A percentile compares a stretch with the other conserved stretches of the same genome.
These are phyloP conservation scores for Cyberlindnera xylosilytica DNA, from an alignment of 805 yeast species.

Conservation along the genomic window DNA sequence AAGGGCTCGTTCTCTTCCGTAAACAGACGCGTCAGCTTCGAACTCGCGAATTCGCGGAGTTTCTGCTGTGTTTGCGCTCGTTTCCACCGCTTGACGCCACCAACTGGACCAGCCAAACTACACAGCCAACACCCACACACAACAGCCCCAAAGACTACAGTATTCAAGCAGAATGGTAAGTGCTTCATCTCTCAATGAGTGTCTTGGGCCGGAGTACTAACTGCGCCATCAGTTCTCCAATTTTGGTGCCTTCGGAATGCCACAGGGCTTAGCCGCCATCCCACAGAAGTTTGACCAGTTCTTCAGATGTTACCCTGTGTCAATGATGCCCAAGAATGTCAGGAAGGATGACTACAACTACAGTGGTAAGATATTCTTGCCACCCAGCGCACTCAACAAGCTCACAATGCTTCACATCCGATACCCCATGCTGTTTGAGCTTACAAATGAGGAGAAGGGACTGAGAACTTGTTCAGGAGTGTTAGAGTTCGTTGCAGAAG, in stretches of 20 bases:
- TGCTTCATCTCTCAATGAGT: no score
- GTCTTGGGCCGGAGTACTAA: no score
- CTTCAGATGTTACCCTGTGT: slow-evolving; percentile 88
- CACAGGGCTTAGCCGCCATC: slow-evolving; percentile 27
- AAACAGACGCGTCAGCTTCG: no score
- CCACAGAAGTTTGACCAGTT: slow-evolving; percentile 71
- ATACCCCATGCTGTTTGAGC: slow-evolving; percentile 92
- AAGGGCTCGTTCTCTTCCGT: no score
- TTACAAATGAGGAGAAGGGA: slow-evolving; percentile 62
- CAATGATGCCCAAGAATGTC: slow-evolving; percentile 72
- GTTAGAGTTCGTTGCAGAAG: slow-evolving; percentile 93
- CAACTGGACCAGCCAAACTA: no score
- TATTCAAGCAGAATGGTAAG: no score
- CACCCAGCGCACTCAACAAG: slow-evolving; percentile 87
- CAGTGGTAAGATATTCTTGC: slow-evolving; percentile 95
- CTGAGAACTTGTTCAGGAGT: slow-evolving; percentile 86
- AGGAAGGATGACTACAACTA: slow-evolving; percentile 77
- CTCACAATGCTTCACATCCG: slow-evolving; percentile 87
- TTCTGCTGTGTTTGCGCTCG: no score
- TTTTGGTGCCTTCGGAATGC: slow-evolving; percentile 27
- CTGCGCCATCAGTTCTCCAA: slow-evolving; percentile 40
- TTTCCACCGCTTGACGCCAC: no score
- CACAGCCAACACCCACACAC: no score
- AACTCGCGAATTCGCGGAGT: no score
- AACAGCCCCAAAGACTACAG: no score